Base-by-base conservation (phyloP, 1,284 basidiomycete genomes). In the Irpex lacteus region DNA sequence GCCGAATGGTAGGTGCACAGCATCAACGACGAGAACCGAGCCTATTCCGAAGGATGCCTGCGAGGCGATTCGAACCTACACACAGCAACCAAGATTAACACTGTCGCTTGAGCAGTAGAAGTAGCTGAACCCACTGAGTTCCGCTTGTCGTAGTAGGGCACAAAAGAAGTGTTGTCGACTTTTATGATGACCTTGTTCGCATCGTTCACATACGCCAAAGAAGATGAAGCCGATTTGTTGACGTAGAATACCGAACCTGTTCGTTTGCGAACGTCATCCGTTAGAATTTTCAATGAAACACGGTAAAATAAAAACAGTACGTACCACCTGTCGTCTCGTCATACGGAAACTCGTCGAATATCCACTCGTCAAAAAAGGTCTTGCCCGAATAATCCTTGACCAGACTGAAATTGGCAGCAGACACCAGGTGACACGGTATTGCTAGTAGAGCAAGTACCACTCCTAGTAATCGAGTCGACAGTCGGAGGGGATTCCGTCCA, bases 21-120 rank as follows among this genome's bases (percentile, higher is more conserved):
- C 77, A 70, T 91, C 89, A 49, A 88, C 78, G 7, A 90, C 78
- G 80, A 84, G 85, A 18, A 90, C 74, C 40, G 81, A 84, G 5
- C 88, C 88, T 9, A 85, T 67, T 15, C 72, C 74, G 65, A 85
- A 88, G 7, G 75, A 71, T 32, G 80, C 80, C 62, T 80, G 73
- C 0, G 79, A 79, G 3, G 82, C 82, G 47, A 87, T 82, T 34
- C 85, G 78, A 37, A 86, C 77, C 84, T 85, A 26, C 26, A 26
- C 2, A 26, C 26, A 26, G 4, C 26, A 26, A 26, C 4, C 26
- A 26, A 26, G n/a, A 26, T 26, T 4, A 4, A 3, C 26, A 26
- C 26, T 4, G 2, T 26, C 26, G 26, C 26, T 2, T 26, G 26
- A 26, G 26, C 26, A 26, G 26, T 26, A 26, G 26, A n/a, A 13